Conservation (phyloP, 1,139 yeast species). For the Pichia sp. region DNA sequence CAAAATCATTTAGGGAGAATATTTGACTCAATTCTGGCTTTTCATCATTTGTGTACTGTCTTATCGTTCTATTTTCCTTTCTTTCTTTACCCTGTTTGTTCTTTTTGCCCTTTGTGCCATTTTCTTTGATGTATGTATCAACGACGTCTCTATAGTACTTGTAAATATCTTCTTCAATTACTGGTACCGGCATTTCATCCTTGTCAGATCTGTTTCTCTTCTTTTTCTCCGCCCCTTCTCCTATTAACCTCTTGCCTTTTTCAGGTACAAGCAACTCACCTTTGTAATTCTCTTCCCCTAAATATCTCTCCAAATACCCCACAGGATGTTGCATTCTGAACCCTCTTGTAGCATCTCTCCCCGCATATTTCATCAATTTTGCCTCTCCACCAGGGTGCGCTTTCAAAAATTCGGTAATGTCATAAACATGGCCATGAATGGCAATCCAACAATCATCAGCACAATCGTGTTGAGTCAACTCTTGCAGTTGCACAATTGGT, state of each 20-base stretch:
- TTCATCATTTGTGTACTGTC: slow-evolving; percentile 1
- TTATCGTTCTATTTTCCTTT: not conserved
- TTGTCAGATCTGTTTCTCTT: slow-evolving; percentile 5
- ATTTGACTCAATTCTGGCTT: slow-evolving; percentile 17
- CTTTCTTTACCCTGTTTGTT: no score
- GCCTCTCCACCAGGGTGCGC: slow-evolving; percentile 31
- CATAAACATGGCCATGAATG: slow-evolving; percentile 56
- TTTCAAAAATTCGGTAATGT: slow-evolving; percentile 49
- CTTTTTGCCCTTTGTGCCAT: no score
- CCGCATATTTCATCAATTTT: slow-evolving; percentile 58
- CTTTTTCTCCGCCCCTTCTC: no score
- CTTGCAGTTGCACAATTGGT: slow-evolving; percentile 20
- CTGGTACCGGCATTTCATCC: no score
- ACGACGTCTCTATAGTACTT: slow-evolving; percentile 6
- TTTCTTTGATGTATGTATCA: slow-evolving; percentile 1
- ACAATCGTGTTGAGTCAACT: slow-evolving; percentile 50
- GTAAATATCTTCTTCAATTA: not conserved
- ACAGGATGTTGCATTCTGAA: slow-evolving; percentile 84
- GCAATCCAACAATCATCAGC: slow-evolving; percentile 53
- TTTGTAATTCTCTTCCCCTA: slow-evolving; percentile 21
- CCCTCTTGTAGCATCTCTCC: slow-evolving; percentile 83
- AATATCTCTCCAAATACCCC: slow-evolving; percentile 52
- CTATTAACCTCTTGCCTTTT: no score
- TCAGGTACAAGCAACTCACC: slow-evolving; percentile 20
- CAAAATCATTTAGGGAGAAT: slow-evolving; percentile 28